Conservation (phyloP, 208 protist genomes). For the Lotmaria passim region DNA sequence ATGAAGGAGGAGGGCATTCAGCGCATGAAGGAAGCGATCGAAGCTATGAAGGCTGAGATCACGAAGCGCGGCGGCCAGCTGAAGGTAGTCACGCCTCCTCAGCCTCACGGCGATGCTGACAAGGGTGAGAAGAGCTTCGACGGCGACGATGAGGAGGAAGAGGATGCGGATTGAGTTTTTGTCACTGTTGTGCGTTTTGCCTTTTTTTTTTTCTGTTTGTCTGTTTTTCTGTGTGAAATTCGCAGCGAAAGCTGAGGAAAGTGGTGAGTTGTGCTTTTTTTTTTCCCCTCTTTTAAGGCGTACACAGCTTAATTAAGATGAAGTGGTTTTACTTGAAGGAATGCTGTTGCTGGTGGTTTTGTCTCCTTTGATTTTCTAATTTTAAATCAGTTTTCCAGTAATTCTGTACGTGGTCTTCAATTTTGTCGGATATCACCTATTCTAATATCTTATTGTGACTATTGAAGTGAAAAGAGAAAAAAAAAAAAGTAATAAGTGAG, state of each 20-base stretch:
- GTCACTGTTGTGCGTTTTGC: not conserved
- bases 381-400: not conserved
- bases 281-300: not conserved
- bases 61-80: slow-evolving; percentile 87
- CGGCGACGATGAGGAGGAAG: slow-evolving; percentile 79
- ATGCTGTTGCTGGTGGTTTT: slow-evolving; percentile 12
- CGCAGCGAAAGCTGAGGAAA: too few relatives aligned
- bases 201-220: not conserved
- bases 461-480: not conserved
- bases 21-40: slow-evolving; percentile 89
- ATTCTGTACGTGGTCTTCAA: not conserved
- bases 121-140: slow-evolving; percentile 51
- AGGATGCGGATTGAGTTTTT: slow-evolving; percentile 63
- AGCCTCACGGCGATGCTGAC: slow-evolving; percentile 66
- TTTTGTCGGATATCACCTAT: not conserved
- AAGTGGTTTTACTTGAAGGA: not conserved
- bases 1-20: slow-evolving; percentile 94
- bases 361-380: not conserved
- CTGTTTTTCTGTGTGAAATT: slow-evolving; percentile 6
- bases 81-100: slow-evolving; percentile 86
- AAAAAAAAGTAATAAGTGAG: slow-evolving; percentile 6
- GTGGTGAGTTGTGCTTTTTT: too few relatives aligned
- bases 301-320: slow-evolving; percentile 4
- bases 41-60: slow-evolving; percentile 89
- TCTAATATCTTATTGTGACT: slow-evolving; percentile 1